Conservation (phyloP, 768 basidiomycete genomes). For the Serpula lacrymans region DNA sequence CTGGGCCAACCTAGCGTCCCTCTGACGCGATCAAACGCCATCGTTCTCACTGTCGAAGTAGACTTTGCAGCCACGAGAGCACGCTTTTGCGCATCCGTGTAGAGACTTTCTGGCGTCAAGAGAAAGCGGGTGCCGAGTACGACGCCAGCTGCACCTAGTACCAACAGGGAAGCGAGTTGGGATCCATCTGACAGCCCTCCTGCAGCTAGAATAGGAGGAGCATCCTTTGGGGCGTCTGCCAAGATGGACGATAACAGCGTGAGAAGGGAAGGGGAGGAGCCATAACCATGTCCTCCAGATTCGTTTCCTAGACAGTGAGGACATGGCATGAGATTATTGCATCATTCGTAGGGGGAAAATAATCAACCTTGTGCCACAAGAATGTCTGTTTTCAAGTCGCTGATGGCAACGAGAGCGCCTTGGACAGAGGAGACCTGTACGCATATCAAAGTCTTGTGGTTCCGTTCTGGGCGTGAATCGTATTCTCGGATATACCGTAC, state of each 20-base stretch:
- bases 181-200: conserved; percentile 67
- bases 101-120: conserved; percentile 60
- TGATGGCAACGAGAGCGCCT: conserved; percentile 56
- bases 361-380: conserved; percentile 73
- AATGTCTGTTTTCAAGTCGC: conserved; percentile 69
- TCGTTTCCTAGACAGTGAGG: conserved; percentile 57
- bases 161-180: conserved; percentile 62
- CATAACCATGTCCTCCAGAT: conserved; percentile 73
- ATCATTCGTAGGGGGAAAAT: conserved; percentile 5
- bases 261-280: conserved; percentile 54
- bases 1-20: conserved; percentile 56
- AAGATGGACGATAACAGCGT: conserved; percentile 58
- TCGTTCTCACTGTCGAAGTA: conserved; percentile 48
- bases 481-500: conserved; percentile 55
- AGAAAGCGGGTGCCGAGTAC: conserved; percentile 77
- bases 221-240: conserved; percentile 34
- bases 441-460: conserved; percentile 52
- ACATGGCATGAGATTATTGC: conserved; percentile 6
- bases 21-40: conserved; percentile 61
- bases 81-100: conserved; percentile 49
- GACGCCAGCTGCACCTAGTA: conserved; percentile 64
- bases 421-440: conserved; percentile 60
- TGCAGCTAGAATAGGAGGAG: conserved; percentile 64
- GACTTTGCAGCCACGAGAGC: conserved; percentile 48
- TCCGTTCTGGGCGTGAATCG: conserved; percentile 39